These are phyloP conservation scores for Elsinoe perseae DNA, from an alignment of 2,329 filamentous ascomycete species.

Conservation along the genomic window DNA sequence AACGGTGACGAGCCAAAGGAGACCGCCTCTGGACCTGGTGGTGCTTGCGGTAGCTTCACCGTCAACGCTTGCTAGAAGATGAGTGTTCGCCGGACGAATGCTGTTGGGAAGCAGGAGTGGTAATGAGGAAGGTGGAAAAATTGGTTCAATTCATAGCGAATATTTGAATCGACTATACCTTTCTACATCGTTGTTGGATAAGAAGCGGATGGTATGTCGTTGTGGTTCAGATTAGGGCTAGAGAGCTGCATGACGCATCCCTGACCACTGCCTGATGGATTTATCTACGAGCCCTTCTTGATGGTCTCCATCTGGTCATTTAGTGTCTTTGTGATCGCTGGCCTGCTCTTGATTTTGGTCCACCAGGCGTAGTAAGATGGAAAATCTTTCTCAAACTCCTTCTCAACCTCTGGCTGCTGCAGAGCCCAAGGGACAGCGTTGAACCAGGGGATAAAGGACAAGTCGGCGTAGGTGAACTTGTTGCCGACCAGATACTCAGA, in stretches of 20 bases:
- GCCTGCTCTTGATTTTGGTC: conserved; percentile 16
- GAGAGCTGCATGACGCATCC: background rate
- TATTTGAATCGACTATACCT: conserved; percentile 9
- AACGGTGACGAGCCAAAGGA: conserved; percentile 30
- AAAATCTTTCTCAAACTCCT: conserved; percentile 19
- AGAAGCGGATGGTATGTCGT: background rate
- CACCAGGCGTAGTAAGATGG: conserved; percentile 19
- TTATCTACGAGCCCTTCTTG: conserved; percentile 9
- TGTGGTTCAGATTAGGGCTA: background rate
- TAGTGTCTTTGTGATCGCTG: conserved; percentile 20
- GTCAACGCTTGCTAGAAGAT: conserved; percentile 19
- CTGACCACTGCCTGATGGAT: background rate
- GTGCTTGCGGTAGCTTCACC: conserved; percentile 28
- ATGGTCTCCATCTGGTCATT: conserved; percentile 24
- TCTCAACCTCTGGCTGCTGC: conserved; percentile 16
- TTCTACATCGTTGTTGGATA: background rate
- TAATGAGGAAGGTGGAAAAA: background rate
- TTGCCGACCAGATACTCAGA: conserved; percentile 37
- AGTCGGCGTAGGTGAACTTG: conserved; percentile 37
- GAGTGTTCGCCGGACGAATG: conserved; percentile 4
- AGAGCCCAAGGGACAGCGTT: conserved; percentile 19
- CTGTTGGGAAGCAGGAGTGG: background rate
- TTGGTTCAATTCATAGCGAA: conserved; percentile 2
- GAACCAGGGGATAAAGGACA: conserved; percentile 33
- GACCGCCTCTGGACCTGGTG: conserved; percentile 27